Percentiles rank a stretch among this genome's conserved stretches.
Conservation (phyloP, 768 basidiomycete species). For the Calvatia gigantea region DNA sequence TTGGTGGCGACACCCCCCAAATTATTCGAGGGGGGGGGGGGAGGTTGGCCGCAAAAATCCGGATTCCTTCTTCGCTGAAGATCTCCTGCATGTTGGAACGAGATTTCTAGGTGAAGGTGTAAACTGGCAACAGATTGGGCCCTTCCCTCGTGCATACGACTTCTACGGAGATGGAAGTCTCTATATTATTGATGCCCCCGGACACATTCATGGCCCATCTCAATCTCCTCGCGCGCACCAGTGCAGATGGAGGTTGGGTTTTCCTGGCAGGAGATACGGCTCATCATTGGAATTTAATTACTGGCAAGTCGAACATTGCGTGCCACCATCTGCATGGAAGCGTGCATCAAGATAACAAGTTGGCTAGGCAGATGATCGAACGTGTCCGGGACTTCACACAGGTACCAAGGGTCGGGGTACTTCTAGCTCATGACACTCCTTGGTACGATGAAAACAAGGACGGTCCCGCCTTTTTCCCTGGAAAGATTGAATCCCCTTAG, state of each 20-base stretch:
- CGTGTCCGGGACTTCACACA: slow-evolving; percentile 35
- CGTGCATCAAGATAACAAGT: slow-evolving; percentile 39
- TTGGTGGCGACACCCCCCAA: slow-evolving; percentile 38
- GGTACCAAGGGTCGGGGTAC: slow-evolving; percentile 37
- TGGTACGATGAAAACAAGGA: slow-evolving; percentile 49
- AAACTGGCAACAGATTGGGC: slow-evolving; percentile 38
- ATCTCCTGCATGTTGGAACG: slow-evolving; percentile 35
- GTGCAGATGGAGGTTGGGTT: slow-evolving; percentile 50
- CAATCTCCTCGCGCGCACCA: slow-evolving; percentile 52
- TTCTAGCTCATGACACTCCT: slow-evolving; percentile 50
- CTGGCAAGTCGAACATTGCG: slow-evolving; percentile 39
- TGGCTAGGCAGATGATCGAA: slow-evolving; percentile 38
- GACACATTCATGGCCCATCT: slow-evolving; percentile 56
- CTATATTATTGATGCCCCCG: slow-evolving; percentile 55
- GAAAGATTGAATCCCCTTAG: slow-evolving; percentile 26
- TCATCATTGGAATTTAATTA: slow-evolving; percentile 51
- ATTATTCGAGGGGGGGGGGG: slow-evolving; percentile 28
- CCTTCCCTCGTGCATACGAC: slow-evolving; percentile 49
- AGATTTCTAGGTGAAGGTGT: slow-evolving; percentile 24
- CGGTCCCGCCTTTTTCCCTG: slow-evolving; percentile 40
- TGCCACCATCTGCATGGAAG: slow-evolving; percentile 30
- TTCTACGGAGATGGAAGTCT: slow-evolving; percentile 56
- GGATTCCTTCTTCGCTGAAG: slow-evolving; percentile 24
- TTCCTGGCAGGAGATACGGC: slow-evolving; percentile 54
- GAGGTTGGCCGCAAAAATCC: slow-evolving; percentile 46